These are phyloP conservation scores for Candida sp. DNA, from an alignment of 1,139 yeast species.

Conservation along the genomic window DNA sequence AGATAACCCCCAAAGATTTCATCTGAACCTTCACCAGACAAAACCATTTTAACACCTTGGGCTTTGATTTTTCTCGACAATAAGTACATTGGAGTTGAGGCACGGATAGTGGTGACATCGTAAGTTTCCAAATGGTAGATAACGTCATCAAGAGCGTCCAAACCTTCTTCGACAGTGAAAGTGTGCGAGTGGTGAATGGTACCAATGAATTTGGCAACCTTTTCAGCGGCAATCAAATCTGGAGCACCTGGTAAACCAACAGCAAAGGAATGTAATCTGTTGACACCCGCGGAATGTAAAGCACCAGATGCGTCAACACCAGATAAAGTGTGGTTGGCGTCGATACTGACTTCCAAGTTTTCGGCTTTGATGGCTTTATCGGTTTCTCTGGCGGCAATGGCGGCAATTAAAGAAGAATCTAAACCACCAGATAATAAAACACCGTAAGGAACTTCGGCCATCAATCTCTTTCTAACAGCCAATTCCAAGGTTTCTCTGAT, in stretches of 20 bases:
- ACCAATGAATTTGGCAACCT: slow-evolving; percentile 94
- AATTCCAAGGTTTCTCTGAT: slow-evolving; percentile 83
- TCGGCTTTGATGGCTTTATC: slow-evolving; percentile 63
- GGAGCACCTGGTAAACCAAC: slow-evolving; percentile 98
- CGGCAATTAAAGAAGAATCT: slow-evolving; percentile 93
- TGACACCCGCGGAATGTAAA: slow-evolving; percentile 72
- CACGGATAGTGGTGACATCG: slow-evolving; percentile 98
- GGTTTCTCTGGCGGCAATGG: slow-evolving; percentile 97
- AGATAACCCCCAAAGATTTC: slow-evolving; percentile 98
- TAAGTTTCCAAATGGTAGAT: slow-evolving; percentile 95
- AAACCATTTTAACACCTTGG: slow-evolving; percentile 98
- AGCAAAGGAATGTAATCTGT: slow-evolving; percentile 92
- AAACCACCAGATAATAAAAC: slow-evolving; percentile 95
- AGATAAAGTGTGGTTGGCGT: slow-evolving; percentile 63
- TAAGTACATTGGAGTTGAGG: slow-evolving; percentile 98
- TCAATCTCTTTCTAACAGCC: slow-evolving; percentile 97
- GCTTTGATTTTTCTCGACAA: slow-evolving; percentile 97
- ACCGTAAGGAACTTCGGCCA: slow-evolving; percentile 99
- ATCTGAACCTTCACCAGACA: slow-evolving; percentile 99
- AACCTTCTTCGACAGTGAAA: slow-evolving; percentile 93
- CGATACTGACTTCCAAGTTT: slow-evolving; percentile 38
- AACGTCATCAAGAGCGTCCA: slow-evolving; percentile 93
- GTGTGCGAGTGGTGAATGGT: slow-evolving; percentile 98
- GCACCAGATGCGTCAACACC: slow-evolving; percentile 92
- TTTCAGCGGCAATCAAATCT: slow-evolving; percentile 92